Evolutionary conservation across 768 basidiomycete genomes (phyloP).

Genomic region (Trametes maxima): DNA sequence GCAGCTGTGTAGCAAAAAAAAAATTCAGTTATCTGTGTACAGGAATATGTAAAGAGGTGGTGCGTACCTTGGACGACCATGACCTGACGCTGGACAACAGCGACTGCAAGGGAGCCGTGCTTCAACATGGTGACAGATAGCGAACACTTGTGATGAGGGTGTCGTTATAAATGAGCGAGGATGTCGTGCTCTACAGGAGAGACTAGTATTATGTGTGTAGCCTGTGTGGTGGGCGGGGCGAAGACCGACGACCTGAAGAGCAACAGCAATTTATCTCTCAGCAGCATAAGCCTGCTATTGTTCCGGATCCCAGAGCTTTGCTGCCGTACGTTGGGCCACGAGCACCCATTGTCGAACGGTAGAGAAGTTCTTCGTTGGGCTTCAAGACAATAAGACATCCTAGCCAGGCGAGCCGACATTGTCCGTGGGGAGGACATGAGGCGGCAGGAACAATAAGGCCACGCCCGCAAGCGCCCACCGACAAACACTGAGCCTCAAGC

Average conservation of each 20-base stretch:
- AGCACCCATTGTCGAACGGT: neutral
- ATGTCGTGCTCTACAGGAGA: neutral
- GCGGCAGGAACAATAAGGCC: constrained; percentile 10
- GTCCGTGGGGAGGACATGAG: constrained; percentile 5
- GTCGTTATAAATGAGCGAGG: neutral
- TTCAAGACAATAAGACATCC: constrained; percentile 8
- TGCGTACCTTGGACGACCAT: constrained; percentile 65
- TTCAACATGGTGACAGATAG: constrained; percentile 20
- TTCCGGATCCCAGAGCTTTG: constrained; percentile 4
- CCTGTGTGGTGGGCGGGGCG: neutral
- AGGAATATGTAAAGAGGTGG: neutral
- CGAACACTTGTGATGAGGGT: neutral
- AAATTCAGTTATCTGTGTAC: neutral
- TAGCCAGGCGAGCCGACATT: neutral
- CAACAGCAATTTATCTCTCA: neutral
- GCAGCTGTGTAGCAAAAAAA: constrained; percentile 42
- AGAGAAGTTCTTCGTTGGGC: neutral
- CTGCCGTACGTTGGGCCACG: neutral
- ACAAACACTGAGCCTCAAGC: constrained; percentile 2
- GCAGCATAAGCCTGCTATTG: constrained; percentile 5
- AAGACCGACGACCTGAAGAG: neutral
- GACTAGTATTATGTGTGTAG: neutral
- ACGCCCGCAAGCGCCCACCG: neutral
- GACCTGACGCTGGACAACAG: constrained; percentile 67
- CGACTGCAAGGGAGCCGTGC: constrained; percentile 64